Percentiles rank a stretch among this genome's conserved stretches.
phyloP scores from a whole-genome alignment of 2,329 filamentous ascomycete species.

The Calonectria pteridis region DNA sequence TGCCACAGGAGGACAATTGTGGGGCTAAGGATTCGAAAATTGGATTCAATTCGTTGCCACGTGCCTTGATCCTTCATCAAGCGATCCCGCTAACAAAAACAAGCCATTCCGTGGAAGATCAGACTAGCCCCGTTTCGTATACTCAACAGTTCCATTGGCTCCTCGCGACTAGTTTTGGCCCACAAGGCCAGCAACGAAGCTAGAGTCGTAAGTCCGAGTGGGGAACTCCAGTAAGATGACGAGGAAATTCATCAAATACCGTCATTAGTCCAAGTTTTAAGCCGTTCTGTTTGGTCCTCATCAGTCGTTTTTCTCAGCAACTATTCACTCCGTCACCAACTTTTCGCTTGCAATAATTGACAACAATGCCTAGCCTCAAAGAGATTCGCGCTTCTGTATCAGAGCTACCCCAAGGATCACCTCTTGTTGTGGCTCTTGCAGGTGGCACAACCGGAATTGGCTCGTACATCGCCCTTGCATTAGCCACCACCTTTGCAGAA shows the following conservation, averaged over 20 bases:
- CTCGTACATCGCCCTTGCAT: not conserved
- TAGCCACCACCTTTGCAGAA: not conserved
- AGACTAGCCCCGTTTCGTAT: not conserved
- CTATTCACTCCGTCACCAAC: not conserved
- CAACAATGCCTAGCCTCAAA: not conserved
- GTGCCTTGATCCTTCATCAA: not conserved
- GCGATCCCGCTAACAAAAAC: not conserved
- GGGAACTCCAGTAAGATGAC: not conserved
- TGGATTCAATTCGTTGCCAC: not conserved
- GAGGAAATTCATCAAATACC: not conserved
- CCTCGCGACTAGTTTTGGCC: not conserved
- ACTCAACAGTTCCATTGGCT: not conserved
- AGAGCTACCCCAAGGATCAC: not conserved
- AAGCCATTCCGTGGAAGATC: not conserved
- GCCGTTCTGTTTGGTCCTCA: not conserved
- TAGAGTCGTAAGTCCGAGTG: not conserved
- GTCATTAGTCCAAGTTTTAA: not conserved
- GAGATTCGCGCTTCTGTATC: not conserved
- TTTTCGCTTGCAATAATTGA: too few species aligned
- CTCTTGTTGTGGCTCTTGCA: not conserved
- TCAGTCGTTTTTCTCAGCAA: not conserved
- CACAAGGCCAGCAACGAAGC: not conserved
- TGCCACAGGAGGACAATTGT: not conserved
- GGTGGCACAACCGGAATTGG: not conserved
- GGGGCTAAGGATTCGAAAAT: not conserved